Conservation (phyloP, 148 eudicot genomes). For the Chenopodium suecicum region DNA sequence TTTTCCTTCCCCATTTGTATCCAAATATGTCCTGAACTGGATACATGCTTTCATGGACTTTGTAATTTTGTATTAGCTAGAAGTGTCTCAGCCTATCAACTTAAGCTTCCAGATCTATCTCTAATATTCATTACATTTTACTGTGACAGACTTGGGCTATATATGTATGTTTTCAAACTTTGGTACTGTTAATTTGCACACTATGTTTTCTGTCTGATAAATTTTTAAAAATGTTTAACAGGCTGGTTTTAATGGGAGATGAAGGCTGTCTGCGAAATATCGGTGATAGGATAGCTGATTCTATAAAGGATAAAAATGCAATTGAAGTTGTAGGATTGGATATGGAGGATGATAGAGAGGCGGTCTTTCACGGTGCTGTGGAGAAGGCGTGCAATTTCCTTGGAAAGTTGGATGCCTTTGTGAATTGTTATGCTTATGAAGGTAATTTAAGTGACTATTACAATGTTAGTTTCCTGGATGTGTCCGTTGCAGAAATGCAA, state of each 20-base stretch:
- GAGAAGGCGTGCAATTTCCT: slow-evolving; percentile 53
- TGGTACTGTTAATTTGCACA: background rate
- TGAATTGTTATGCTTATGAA: slow-evolving; percentile 73
- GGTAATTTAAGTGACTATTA: slow-evolving; percentile 39
- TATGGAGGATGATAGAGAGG: slow-evolving; percentile 76
- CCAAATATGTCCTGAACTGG: no score
- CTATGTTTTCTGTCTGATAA: background rate
- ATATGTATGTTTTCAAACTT: background rate
- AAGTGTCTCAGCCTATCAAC: background rate
- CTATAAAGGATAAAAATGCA: slow-evolving; percentile 30
- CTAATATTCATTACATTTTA: background rate
- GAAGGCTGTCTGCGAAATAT: slow-evolving; percentile 45
- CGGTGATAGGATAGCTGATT: slow-evolving; percentile 47
- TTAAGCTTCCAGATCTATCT: background rate
- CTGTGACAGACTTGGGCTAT: background rate
- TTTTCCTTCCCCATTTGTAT: background rate
- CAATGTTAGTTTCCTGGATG: background rate
- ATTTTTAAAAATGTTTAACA: slow-evolving; percentile 5
- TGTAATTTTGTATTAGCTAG: background rate
- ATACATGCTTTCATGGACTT: no score
- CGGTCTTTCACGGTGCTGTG: slow-evolving; percentile 59
- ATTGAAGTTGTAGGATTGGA: slow-evolving; percentile 66
- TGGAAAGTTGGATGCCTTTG: slow-evolving; percentile 74
- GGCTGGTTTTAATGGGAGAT: slow-evolving; percentile 83
- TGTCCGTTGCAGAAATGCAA: background rate